Evolutionary conservation across 257 asterid species (phyloP).

Genomic region (Fraxinus cuspidata): DNA sequence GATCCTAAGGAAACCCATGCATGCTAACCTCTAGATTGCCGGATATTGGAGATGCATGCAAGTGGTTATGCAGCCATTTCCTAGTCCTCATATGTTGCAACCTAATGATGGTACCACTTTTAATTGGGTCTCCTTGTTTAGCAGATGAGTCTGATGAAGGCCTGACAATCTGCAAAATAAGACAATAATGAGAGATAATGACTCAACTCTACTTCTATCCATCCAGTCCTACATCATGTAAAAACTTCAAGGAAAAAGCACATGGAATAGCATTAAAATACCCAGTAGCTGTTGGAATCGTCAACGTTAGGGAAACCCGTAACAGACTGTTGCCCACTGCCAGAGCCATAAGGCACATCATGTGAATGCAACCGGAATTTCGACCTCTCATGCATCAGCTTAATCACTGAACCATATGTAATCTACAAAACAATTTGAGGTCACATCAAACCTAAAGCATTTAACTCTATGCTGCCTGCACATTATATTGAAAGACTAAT

Average conservation of each 20-base stretch:
- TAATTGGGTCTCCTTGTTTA: conserved; percentile 87
- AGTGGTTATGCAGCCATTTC: conserved; percentile 96
- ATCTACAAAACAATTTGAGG: conserved; percentile 44
- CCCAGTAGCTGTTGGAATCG: conserved; percentile 95
- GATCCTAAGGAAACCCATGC: conserved; percentile 8
- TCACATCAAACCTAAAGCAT: background rate
- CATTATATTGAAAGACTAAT: background rate
- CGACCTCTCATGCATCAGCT: conserved; percentile 85
- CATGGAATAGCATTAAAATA: conserved; percentile 28
- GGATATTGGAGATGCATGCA: conserved; percentile 96
- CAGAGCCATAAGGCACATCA: conserved; percentile 95
- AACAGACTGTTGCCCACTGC: conserved; percentile 93
- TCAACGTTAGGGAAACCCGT: conserved; percentile 83
- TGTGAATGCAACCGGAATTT: conserved; percentile 82
- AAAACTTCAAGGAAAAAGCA: background rate
- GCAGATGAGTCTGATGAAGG: conserved; percentile 59
- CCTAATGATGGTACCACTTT: conserved; percentile 62
- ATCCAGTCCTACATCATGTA: background rate
- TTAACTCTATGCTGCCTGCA: background rate
- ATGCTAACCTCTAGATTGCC: conserved; percentile 88
- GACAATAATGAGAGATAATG: background rate
- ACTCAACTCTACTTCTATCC: background rate
- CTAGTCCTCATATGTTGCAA: conserved; percentile 91
- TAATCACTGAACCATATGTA: conserved; percentile 75
- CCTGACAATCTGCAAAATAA: conserved; percentile 65